These are phyloP conservation scores for Penicillium brevicompactum DNA, from an alignment of 2,329 filamentous ascomycete genomes.

Conservation along the genomic window DNA sequence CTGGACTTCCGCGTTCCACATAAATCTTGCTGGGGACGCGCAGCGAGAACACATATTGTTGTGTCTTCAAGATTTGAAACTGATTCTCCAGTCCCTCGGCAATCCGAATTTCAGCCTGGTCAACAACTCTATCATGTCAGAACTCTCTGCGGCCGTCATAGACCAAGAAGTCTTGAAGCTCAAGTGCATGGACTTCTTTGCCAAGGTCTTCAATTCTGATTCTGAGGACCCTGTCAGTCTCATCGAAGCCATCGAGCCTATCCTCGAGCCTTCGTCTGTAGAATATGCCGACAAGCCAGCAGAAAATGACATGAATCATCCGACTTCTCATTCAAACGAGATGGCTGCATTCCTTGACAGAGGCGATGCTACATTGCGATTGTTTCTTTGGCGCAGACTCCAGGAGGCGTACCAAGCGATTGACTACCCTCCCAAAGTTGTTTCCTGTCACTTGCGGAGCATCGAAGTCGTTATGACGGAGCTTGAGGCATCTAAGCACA, in stretches of 20 bases:
- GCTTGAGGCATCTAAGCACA: slow-evolving; percentile 61
- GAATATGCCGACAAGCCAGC: slow-evolving; percentile 25
- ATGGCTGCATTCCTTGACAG: slow-evolving; percentile 82
- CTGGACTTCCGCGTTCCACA: slow-evolving; percentile 66
- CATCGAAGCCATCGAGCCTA: slow-evolving; percentile 89
- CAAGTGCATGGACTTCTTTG: slow-evolving; percentile 95
- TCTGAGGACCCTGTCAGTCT: slow-evolving; percentile 77
- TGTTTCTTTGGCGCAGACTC: slow-evolving; percentile 90
- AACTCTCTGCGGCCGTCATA: slow-evolving; percentile 78
- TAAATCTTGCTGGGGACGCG: slow-evolving; percentile 59
- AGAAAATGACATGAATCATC: slow-evolving; percentile 43
- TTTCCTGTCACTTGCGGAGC: slow-evolving; percentile 82
- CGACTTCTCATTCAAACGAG: slow-evolving; percentile 63
- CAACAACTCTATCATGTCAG: slow-evolving; percentile 87
- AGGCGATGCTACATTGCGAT: slow-evolving; percentile 77
- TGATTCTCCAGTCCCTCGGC: slow-evolving; percentile 51
- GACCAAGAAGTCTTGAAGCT: slow-evolving; percentile 90
- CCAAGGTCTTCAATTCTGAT: slow-evolving; percentile 83
- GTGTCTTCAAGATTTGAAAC: slow-evolving; percentile 65
- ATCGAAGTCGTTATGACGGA: slow-evolving; percentile 81
- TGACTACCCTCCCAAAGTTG: slow-evolving; percentile 80
- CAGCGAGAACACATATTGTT: slow-evolving; percentile 62
- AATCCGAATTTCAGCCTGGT: slow-evolving; percentile 62
- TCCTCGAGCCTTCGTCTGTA: slow-evolving; percentile 68
- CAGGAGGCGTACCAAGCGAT: slow-evolving; percentile 86